Conservation (phyloP, 1,139 yeast species). For the Yamadazyma jaroonii region DNA sequence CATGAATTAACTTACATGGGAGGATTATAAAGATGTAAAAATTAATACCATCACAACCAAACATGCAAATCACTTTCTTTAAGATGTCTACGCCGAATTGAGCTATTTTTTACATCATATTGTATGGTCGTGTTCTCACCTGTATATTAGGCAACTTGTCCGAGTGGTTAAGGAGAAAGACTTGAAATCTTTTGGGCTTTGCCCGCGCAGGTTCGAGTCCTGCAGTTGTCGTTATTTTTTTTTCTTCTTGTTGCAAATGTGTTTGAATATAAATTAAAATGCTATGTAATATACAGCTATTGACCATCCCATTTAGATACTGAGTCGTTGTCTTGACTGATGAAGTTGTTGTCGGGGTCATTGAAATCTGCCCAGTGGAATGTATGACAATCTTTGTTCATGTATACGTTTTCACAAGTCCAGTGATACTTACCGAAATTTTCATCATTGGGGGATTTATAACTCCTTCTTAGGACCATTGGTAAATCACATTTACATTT, state of each 20-base stretch:
- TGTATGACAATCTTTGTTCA: slow-evolving; percentile 42
- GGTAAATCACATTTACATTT: slow-evolving; percentile 45
- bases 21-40: too few species aligned
- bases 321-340: slow-evolving; percentile 18
- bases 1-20: too few species aligned
- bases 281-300: too few species aligned
- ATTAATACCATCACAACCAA: too few species aligned
- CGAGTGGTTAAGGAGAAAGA: slow-evolving; percentile 55
- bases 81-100: too few species aligned
- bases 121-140: too few species aligned
- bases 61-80: too few species aligned
- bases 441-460: slow-evolving; percentile 27
- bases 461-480: slow-evolving; percentile 50
- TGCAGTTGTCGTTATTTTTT: slow-evolving; percentile 74
- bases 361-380: slow-evolving; percentile 48
- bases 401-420: slow-evolving; percentile 45
- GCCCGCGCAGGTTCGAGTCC: slow-evolving; percentile 93
- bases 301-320: slow-evolving; percentile 29
- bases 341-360: slow-evolving; percentile 21
- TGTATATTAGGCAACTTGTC: slow-evolving; percentile 39
- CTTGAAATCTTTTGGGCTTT: slow-evolving; percentile 51
- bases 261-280: too few species aligned
- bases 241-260: slow-evolving; percentile 18
- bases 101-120: too few species aligned
- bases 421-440: slow-evolving; percentile 52